Conservation (phyloP, 768 basidiomycete species). For the Tricholoma terreum region DNA sequence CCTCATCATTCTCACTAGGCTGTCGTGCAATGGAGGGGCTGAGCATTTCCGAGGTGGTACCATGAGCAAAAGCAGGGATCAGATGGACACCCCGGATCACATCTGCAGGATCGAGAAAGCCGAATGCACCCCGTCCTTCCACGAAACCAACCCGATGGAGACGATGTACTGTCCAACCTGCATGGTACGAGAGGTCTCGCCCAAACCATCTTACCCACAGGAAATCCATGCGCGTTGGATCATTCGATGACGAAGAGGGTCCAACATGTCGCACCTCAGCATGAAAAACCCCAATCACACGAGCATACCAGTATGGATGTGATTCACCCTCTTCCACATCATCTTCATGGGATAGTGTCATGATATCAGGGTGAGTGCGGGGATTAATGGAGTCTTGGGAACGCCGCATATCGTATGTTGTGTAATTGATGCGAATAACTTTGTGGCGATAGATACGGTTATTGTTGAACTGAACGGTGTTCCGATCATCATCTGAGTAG, state of each 20-base stretch:
- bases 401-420: conserved; percentile 37
- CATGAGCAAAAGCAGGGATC: conserved; percentile 29
- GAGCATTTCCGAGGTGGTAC: conserved; percentile 17
- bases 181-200: conserved; percentile 6
- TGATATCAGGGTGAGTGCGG: conserved; percentile 27
- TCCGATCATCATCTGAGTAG: conserved; percentile 12
- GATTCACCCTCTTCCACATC: conserved; percentile 3
- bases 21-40: conserved; percentile 13
- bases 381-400: conserved; percentile 37
- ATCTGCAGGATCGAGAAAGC: conserved; percentile 31
- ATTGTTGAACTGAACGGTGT: conserved; percentile 15
- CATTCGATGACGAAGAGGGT: neutral
- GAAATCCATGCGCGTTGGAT: no score
- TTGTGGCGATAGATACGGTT: conserved; percentile 28
- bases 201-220: neutral
- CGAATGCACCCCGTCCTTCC: conserved; percentile 23
- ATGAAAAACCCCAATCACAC: conserved; percentile 1
- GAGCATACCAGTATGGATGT: conserved; percentile 22
- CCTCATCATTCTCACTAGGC: conserved; percentile 5
- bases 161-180: conserved; percentile 11
- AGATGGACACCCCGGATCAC: conserved; percentile 33
- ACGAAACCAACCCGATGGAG: conserved; percentile 24
- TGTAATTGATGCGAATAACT: conserved; percentile 35
- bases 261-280: neutral
- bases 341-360: conserved; percentile 14